phyloP scores from a whole-genome alignment of 257 asterid genomes.

The Jacaranda mimosifolia region DNA sequence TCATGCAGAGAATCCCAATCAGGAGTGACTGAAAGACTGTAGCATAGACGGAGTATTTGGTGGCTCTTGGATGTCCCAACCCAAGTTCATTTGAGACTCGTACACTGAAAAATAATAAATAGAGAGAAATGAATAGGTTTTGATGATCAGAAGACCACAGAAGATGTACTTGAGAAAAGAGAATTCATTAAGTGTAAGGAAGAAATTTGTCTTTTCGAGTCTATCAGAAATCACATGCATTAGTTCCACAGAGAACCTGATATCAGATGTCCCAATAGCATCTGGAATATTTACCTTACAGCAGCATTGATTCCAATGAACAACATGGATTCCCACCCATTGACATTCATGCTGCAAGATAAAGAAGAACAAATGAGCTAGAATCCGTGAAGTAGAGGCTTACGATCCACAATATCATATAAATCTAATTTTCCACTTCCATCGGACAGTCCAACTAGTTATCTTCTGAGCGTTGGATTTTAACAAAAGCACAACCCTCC shows the following conservation, averaged over 20 bases:
- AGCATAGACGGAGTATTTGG: constrained; percentile 63
- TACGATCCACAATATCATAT: no score
- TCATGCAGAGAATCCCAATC: constrained; percentile 73
- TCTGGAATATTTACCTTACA: constrained; percentile 56
- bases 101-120: constrained; percentile 54
- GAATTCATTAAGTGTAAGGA: neutral
- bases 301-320: constrained; percentile 89
- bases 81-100: constrained; percentile 89
- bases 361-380: constrained; percentile 11
- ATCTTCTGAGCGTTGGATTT: no score
- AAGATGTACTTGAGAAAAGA: neutral
- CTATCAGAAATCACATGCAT: constrained; percentile 9
- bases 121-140: neutral
- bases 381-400: neutral
- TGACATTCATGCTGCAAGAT: constrained; percentile 66
- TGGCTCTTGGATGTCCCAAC: constrained; percentile 70
- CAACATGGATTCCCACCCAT: constrained; percentile 81
- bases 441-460: no score
- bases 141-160: neutral
- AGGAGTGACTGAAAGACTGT: constrained; percentile 74
- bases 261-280: neutral
- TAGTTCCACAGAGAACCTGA: neutral
- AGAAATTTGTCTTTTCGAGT: no score
- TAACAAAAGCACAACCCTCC: no score
- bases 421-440: no score